A percentile compares a stretch with the other conserved stretches of the same genome.
Evolutionary conservation across 1,284 basidiomycete species (phyloP).

Genomic region (Ustilago trichophora): DNA sequence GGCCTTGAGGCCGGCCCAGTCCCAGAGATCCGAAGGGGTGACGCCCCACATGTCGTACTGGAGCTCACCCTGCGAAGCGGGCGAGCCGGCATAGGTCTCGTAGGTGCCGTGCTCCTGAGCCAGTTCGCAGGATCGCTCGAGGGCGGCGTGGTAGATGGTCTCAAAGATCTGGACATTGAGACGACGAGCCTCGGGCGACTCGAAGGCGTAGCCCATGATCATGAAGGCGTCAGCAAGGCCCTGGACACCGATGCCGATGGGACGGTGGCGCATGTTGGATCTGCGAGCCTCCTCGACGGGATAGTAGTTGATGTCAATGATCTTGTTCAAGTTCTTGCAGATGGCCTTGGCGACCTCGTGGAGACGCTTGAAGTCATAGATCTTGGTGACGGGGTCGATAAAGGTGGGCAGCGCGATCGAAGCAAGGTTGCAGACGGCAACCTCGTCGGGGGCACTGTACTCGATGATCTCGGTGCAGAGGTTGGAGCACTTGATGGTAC

Average conservation of each 20-base stretch:
- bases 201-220: conserved; percentile 94
- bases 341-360: conserved; percentile 85
- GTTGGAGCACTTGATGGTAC: conserved; percentile 99
- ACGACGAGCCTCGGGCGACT: conserved; percentile 83
- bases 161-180: conserved; percentile 98
- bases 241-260: conserved; percentile 97
- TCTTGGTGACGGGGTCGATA: conserved; percentile 62
- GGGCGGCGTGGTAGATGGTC: conserved; percentile 96
- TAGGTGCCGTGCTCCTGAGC: conserved; percentile 85
- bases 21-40: conserved; percentile 91
- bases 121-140: conserved; percentile 91
- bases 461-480: conserved; percentile 99
- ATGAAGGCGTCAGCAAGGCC: conserved; percentile 99
- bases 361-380: conserved; percentile 88
- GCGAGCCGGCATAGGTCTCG: conserved; percentile 90
- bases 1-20: conserved; percentile 88
- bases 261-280: conserved; percentile 97
- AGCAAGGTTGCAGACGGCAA: conserved; percentile 98
- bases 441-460: conserved; percentile 97
- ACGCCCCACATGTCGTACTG: conserved; percentile 97
- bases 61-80: conserved; percentile 85
- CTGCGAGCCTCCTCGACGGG: conserved; percentile 88
- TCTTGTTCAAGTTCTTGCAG: conserved; percentile 82
- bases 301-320: conserved; percentile 93
- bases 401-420: conserved; percentile 87